Base-by-base conservation (phyloP, 352 stramenopile species). In the Pythium dissimile region DNA sequence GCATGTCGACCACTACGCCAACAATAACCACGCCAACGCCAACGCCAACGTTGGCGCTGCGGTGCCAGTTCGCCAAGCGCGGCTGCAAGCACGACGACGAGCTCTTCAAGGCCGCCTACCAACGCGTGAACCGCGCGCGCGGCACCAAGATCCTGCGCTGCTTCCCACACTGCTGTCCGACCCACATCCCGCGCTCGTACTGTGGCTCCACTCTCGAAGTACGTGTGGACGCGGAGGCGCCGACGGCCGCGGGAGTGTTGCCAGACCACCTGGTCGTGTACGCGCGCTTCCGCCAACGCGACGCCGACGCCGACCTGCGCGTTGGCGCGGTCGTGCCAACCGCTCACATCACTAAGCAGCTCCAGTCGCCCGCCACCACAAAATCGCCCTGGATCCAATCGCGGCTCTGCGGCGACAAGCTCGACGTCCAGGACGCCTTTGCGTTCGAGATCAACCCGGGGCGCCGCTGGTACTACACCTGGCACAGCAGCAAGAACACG, bases 111-210 rank as follows among this genome's bases (percentile, higher is more conserved):
- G 37, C 56, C 23, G 30, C 37, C 12, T 64, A 64, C 56, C 56
- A 64, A 47, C 56, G 56, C 56, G 48, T 53, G 15, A 64, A 64
- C 39, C 56, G 56, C 46, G 26, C 48, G 28, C 47, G 50, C 46
- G 30, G 38, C 20, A 58, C 47, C 47, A 64, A 64, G 56, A 64
- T 64, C 49, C 26, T 65, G 30, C 48, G 59, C 11, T 77, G 69
- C 41, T 77, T 77, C 39, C 69, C 69, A 15, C 69, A 77, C 52
- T 77, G 69, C 51, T 77, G 69, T 30, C 69, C 69, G 20, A 32
- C 53, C 26, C 69, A 77, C 43, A 61, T 77, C 41, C 48, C 66
- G n/a, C 69, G 69, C 42, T 72, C 62, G 50, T 77, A 74, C 32
- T 74, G 69, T 35, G 69, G 69, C 30, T 55, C 62, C 32, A 67